Conservation (phyloP, 768 basidiomycete species). For the Kwoniella mangroviensis region DNA sequence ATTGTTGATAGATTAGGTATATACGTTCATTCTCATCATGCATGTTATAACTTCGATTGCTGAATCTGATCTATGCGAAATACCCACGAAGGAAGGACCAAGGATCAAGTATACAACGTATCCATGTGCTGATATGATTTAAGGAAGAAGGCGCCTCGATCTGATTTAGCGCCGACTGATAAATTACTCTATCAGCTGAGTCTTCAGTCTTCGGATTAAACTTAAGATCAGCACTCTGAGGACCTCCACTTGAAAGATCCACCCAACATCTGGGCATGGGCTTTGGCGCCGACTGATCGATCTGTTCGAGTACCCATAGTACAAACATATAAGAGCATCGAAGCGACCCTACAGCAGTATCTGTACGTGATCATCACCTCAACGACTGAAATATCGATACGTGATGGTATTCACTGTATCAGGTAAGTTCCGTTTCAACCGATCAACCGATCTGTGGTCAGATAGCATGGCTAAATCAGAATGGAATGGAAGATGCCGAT, state of each 20-base stretch:
- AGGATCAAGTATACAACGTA: conserved; percentile 22
- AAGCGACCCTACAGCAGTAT: too few relatives aligned
- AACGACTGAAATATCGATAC: not conserved
- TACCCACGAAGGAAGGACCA: too few relatives aligned
- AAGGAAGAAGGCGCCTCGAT: not conserved
- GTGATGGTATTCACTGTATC: not conserved
- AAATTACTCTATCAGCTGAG: too few relatives aligned
- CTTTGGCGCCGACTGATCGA: too few relatives aligned
- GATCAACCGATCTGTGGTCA: too few relatives aligned
- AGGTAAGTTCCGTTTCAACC: not conserved
- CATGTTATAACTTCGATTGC: conserved; percentile 3
- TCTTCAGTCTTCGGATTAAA: not conserved
- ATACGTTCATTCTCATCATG: conserved; percentile 41
- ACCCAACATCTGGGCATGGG: too few relatives aligned
- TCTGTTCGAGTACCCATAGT: too few relatives aligned
- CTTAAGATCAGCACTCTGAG: not conserved
- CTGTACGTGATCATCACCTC: not conserved
- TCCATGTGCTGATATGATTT: conserved; percentile 8
- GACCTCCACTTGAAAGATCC: too few relatives aligned
- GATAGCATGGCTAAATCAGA: not conserved
- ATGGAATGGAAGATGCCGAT: conserved; percentile 24
- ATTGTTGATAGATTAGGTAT: not conserved
- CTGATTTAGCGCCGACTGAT: not conserved
- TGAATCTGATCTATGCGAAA: too few relatives aligned
- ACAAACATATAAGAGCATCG: too few relatives aligned